Conservation (phyloP, 2,329 filamentous ascomycete species). For the Fusarium sterilihyphosum region DNA sequence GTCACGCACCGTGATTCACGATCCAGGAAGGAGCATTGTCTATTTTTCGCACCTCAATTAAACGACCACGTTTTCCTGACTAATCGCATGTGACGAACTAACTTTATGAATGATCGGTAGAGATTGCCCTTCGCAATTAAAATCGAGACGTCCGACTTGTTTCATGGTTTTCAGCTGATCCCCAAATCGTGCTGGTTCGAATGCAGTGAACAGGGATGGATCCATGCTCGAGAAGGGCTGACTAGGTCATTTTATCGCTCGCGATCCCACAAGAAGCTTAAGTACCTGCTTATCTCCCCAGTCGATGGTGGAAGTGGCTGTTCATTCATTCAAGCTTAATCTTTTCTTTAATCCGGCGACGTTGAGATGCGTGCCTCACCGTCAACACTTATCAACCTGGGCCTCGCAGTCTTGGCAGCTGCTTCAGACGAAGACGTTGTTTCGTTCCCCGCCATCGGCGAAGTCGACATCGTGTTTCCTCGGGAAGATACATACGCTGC, state of each 20-base stretch:
- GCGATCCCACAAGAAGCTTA: background rate
- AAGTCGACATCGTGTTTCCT: conserved; percentile 27
- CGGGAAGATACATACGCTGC: conserved; percentile 23
- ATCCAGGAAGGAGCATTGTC: background rate
- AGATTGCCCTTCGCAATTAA: background rate
- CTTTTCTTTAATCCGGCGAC: no score
- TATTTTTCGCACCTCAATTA: background rate
- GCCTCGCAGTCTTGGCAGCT: background rate
- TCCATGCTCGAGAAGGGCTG: conserved; percentile 14
- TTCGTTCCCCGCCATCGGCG: conserved; percentile 19
- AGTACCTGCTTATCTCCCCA: background rate
- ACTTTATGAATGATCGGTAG: background rate
- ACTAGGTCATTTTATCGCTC: conserved; percentile 4
- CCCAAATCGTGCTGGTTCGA: background rate
- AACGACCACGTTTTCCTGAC: background rate
- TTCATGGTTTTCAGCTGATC: conserved; percentile 7
- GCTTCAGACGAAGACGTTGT: conserved; percentile 5
- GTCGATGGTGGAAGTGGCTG: background rate
- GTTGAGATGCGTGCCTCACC: background rate
- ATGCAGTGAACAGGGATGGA: conserved; percentile 21
- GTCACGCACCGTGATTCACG: background rate
- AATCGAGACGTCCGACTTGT: background rate
- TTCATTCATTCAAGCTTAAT: background rate
- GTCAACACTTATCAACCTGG: background rate
- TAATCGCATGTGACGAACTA: background rate